Evolutionary conservation across 331 rosid species (phyloP).

Genomic region (Acacia pycnantha): DNA sequence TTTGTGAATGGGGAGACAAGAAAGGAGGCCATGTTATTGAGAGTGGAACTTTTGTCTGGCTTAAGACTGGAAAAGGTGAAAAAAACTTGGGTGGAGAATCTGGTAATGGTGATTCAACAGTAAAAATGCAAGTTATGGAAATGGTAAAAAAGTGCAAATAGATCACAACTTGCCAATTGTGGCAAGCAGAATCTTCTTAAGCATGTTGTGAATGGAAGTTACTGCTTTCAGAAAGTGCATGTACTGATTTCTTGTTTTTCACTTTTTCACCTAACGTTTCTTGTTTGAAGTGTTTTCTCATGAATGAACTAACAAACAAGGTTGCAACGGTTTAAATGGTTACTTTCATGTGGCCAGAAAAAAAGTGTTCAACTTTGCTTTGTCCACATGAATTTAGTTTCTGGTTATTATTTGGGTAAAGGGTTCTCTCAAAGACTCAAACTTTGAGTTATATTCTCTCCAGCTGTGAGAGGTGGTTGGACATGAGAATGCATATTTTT

Average conservation of each 20-base stretch:
- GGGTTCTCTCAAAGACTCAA: not conserved
- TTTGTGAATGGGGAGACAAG: constrained; percentile 44
- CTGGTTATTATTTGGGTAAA: not conserved
- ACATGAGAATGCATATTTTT: not conserved
- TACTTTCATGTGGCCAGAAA: not conserved
- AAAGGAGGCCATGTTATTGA: constrained; percentile 22
- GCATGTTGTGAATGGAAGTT: not conserved
- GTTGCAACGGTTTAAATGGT: not conserved
- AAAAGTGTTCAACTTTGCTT: not conserved
- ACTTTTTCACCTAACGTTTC: not conserved
- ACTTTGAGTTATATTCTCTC: not conserved
- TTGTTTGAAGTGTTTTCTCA: not conserved
- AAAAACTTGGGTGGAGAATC: constrained; percentile 38
- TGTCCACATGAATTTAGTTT: not conserved
- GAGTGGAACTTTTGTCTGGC: constrained; percentile 38
- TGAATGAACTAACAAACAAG: not conserved
- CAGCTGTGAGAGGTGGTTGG: not conserved
- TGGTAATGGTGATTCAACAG: constrained; percentile 4
- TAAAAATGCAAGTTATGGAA: not conserved
- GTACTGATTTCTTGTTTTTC: not conserved
- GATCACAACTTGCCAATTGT: not conserved
- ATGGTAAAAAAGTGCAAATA: not conserved
- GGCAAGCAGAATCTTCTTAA: not conserved
- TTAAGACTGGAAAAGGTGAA: constrained; percentile 28
- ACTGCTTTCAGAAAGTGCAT: not conserved